phyloP scores from a whole-genome alignment of 2,329 filamentous ascomycete genomes.

The Venturia pyrina region DNA sequence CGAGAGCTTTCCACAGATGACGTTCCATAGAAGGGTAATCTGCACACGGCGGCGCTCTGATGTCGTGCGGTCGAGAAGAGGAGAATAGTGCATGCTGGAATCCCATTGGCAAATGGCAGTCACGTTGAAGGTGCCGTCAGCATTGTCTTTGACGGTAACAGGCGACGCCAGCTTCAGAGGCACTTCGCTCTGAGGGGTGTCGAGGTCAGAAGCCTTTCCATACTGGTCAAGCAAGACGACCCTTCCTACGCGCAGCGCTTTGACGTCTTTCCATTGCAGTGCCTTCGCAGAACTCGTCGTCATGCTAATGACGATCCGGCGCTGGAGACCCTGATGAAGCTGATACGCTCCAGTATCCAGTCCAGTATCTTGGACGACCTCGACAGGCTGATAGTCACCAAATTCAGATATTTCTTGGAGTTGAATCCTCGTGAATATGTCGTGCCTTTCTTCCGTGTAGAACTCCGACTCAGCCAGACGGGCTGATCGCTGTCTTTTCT shows the following conservation, averaged over 20 bases:
- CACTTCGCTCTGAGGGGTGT: slow-evolving; percentile 62
- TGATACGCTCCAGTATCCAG: slow-evolving; percentile 88
- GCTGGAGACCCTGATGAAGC: slow-evolving; percentile 86
- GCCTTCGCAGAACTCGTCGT: slow-evolving; percentile 83
- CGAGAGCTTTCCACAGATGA: slow-evolving; percentile 72
- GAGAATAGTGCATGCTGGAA: slow-evolving; percentile 80
- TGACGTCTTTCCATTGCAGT: slow-evolving; percentile 80
- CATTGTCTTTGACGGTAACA: slow-evolving; percentile 72
- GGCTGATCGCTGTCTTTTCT: slow-evolving; percentile 49
- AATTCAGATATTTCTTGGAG: slow-evolving; percentile 86
- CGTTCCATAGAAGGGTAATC: slow-evolving; percentile 77
- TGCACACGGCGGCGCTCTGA: slow-evolving; percentile 89
- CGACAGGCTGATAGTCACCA: slow-evolving; percentile 83
- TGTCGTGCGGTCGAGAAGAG: slow-evolving; percentile 88
- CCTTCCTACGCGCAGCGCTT: slow-evolving; percentile 64
- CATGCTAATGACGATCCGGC: slow-evolving; percentile 78
- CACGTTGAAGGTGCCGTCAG: slow-evolving; percentile 81
- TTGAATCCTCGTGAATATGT: slow-evolving; percentile 79
- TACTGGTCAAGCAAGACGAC: slow-evolving; percentile 75
- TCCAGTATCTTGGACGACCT: slow-evolving; percentile 77
- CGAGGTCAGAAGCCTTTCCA: slow-evolving; percentile 75
- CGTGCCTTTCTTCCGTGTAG: slow-evolving; percentile 85
- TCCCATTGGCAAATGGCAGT: slow-evolving; percentile 93
- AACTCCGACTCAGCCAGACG: slow-evolving; percentile 87
- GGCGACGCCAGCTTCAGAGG: slow-evolving; percentile 65